Evolutionary conservation across 2,329 filamentous ascomycete species (phyloP).

Genomic region (Alternaria dauci): DNA sequence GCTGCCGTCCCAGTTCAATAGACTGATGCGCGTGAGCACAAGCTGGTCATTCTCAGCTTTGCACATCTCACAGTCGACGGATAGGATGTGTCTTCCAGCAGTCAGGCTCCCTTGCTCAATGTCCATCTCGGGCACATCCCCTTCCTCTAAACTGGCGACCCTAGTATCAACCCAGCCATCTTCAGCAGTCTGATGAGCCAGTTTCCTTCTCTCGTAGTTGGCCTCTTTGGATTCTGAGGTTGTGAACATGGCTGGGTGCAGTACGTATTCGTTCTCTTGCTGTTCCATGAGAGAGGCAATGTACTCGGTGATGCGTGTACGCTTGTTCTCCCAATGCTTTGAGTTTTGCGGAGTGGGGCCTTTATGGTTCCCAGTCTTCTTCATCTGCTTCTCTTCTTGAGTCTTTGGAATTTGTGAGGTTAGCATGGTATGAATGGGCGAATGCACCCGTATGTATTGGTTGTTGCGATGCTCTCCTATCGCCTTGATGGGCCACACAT

Average conservation of each 20-base stretch:
- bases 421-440: slow-evolving; percentile 85
- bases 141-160: slow-evolving; percentile 72
- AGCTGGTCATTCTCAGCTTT: slow-evolving; percentile 81
- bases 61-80: slow-evolving; percentile 98
- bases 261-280: slow-evolving; percentile 80
- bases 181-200: slow-evolving; percentile 57
- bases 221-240: slow-evolving; percentile 64
- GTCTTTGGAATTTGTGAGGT: slow-evolving; percentile 74
- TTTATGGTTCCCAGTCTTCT: slow-evolving; percentile 48
- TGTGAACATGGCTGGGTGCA: slow-evolving; percentile 79
- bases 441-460: slow-evolving; percentile 77
- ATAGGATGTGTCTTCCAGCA: slow-evolving; percentile 78
- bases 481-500: slow-evolving; percentile 88
- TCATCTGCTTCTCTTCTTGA: slow-evolving; percentile 71
- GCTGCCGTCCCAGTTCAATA: slow-evolving; percentile 85
- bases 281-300: slow-evolving; percentile 77
- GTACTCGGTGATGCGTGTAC: slow-evolving; percentile 84
- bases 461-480: slow-evolving; percentile 78
- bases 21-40: slow-evolving; percentile 86
- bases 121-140: slow-evolving; percentile 71
- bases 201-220: slow-evolving; percentile 62
- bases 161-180: slow-evolving; percentile 85
- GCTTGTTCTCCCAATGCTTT: slow-evolving; percentile 74
- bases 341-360: slow-evolving; percentile 68
- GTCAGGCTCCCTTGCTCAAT: slow-evolving; percentile 85